Evolutionary conservation across 148 eudicot genomes (phyloP).

Genomic region (Camellia lanceoleosa): DNA sequence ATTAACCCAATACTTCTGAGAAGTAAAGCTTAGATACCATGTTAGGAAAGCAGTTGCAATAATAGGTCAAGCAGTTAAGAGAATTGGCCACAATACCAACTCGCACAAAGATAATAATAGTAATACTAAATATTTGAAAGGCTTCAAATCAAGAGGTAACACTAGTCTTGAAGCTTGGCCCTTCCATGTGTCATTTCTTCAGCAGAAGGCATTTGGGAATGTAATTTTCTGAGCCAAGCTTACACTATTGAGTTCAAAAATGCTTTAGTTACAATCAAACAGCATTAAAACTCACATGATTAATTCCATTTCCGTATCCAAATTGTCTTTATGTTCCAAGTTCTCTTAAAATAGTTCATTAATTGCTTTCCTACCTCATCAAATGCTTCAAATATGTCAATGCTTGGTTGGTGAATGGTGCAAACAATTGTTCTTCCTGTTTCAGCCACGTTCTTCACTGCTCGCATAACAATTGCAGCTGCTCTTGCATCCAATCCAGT

Average conservation of each 20-base stretch:
- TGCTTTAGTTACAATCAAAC: background rate
- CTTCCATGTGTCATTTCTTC: background rate
- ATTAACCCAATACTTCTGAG: too few relatives aligned
- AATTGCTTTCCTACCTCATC: slow-evolving; percentile 55
- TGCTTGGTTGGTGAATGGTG: slow-evolving; percentile 90
- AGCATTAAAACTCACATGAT: background rate
- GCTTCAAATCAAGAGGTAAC: background rate
- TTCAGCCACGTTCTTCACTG: slow-evolving; percentile 62
- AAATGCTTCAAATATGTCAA: slow-evolving; percentile 90
- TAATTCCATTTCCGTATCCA: background rate
- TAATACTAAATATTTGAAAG: background rate
- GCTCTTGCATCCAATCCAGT: slow-evolving; percentile 89
- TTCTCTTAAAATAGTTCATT: background rate
- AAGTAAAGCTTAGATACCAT: too few relatives aligned
- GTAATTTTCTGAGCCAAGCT: background rate
- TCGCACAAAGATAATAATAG: background rate
- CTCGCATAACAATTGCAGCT: slow-evolving; percentile 87
- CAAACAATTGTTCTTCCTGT: slow-evolving; percentile 86
- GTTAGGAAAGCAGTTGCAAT: background rate
- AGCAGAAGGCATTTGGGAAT: background rate
- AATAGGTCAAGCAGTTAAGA: background rate
- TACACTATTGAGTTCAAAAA: background rate
- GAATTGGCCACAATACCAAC: background rate
- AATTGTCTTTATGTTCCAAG: background rate
- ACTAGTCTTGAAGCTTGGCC: background rate